phyloP scores from a whole-genome alignment of 2,329 filamentous ascomycete species.

The Epichloe aotearoae region DNA sequence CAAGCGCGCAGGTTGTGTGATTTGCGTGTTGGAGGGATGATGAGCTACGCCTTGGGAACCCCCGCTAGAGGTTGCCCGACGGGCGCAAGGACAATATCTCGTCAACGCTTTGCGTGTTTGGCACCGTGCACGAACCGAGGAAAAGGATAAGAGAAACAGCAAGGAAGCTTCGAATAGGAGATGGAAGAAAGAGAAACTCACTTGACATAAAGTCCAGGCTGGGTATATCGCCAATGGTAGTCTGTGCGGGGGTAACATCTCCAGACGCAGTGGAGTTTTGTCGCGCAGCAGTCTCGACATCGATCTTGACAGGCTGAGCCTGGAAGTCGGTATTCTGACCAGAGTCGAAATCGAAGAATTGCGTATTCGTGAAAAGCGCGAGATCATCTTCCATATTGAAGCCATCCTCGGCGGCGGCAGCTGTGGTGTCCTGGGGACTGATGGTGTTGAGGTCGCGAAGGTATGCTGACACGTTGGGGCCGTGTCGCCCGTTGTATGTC shows the following conservation, averaged over 20 bases:
- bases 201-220: constrained; percentile 37
- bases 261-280: constrained; percentile 22
- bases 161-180: not conserved
- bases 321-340: constrained; percentile 47
- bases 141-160: not conserved
- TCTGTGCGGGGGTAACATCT: constrained; percentile 25
- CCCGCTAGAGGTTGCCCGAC: not conserved
- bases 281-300: constrained; percentile 17
- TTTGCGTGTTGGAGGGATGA: not conserved
- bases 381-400: constrained; percentile 59
- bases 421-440: constrained; percentile 41
- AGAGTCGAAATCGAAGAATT: constrained; percentile 69
- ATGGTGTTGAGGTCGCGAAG: constrained; percentile 73
- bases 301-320: constrained; percentile 32
- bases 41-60: not conserved
- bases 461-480: constrained; percentile 81
- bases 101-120: not conserved
- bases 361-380: constrained; percentile 68
- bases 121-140: not conserved
- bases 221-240: constrained; percentile 32
- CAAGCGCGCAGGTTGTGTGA: constrained; percentile 3
- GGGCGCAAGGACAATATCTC: not conserved
- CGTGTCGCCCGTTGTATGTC: constrained; percentile 61
- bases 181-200: constrained; percentile 20
- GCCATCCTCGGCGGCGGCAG: constrained; percentile 36